Evolutionary conservation across 2,329 filamentous ascomycete species (phyloP).

Genomic region (Exophiala bonariae): DNA sequence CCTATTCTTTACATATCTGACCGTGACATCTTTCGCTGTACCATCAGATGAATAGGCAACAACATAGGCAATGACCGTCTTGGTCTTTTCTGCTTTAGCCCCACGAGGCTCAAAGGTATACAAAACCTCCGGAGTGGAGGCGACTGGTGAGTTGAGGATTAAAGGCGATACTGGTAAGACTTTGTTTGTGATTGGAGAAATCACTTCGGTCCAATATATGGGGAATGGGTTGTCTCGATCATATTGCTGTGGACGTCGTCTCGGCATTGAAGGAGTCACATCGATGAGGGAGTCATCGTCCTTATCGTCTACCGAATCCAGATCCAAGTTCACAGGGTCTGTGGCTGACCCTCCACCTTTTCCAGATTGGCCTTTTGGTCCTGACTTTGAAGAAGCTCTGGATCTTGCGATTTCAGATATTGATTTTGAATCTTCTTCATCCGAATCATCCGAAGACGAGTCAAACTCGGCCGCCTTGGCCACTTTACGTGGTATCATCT

Average conservation of each 20-base stretch:
- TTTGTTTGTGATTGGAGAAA: slow-evolving; percentile 77
- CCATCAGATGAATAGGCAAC: slow-evolving; percentile 80
- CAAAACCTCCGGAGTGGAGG: slow-evolving; percentile 69
- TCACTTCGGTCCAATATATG: slow-evolving; percentile 88
- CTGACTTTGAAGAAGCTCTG: slow-evolving; percentile 19
- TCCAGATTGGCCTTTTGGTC: slow-evolving; percentile 26
- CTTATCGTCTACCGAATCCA: slow-evolving; percentile 48
- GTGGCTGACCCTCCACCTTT: slow-evolving; percentile 32
- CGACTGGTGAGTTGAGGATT: slow-evolving; percentile 65
- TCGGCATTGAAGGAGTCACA: slow-evolving; percentile 46
- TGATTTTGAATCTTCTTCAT: slow-evolving; percentile 13
- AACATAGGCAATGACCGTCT: slow-evolving; percentile 87
- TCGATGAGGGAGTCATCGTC: slow-evolving; percentile 62
- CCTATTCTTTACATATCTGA: slow-evolving; percentile 81
- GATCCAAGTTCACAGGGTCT: slow-evolving; percentile 47
- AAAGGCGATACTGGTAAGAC: slow-evolving; percentile 78
- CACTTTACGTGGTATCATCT: slow-evolving; percentile 38
- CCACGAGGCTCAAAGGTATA: slow-evolving; percentile 81
- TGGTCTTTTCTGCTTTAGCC: slow-evolving; percentile 76
- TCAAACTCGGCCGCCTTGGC: slow-evolving; percentile 8
- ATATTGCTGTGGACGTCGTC: slow-evolving; percentile 50
- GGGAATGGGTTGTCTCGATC: slow-evolving; percentile 80
- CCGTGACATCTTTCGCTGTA: slow-evolving; percentile 91
- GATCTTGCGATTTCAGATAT: slow-evolving; percentile 19
- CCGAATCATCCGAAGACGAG: slow-evolving; percentile 17